phyloP scores from a whole-genome alignment of 2,329 filamentous ascomycete genomes.

The Lasiodiplodia sp. region DNA sequence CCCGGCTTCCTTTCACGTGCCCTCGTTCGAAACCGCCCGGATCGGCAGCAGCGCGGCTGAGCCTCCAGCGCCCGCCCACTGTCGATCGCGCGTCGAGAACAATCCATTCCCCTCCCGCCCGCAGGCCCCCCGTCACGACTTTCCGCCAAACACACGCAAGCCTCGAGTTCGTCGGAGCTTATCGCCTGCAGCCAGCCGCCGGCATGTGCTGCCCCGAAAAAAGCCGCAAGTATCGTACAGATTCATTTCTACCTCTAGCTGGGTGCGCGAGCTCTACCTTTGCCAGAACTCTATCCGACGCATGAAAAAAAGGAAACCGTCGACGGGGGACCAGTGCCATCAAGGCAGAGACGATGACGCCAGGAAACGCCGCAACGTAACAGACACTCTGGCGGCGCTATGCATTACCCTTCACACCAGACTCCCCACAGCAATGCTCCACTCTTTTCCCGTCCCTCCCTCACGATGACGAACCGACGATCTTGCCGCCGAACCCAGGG shows the following conservation, averaged over 20 bases:
- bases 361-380: conserved; percentile 22
- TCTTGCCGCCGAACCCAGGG: conserved; percentile 45
- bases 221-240: conserved; percentile 20
- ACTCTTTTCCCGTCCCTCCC: conserved; percentile 31
- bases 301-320: background rate
- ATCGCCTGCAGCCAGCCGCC: conserved; percentile 21
- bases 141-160: conserved; percentile 13
- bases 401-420: conserved; percentile 29
- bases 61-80: conserved; percentile 17
- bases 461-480: conserved; percentile 34
- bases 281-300: conserved; percentile 14
- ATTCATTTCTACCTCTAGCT: conserved; percentile 22
- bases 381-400: conserved; percentile 19
- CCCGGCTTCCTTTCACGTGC: conserved; percentile 10
- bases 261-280: conserved; percentile 23
- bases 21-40: conserved; percentile 8
- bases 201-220: conserved; percentile 6
- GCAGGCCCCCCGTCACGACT: conserved; percentile 25
- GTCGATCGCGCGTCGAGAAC: conserved; percentile 25
- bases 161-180: conserved; percentile 9
- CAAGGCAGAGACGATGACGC: conserved; percentile 16
- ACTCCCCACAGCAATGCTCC: conserved; percentile 14
- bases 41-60: conserved; percentile 21
- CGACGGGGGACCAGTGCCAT: conserved; percentile 27
- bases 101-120: conserved; percentile 22